Evolutionary conservation across 2,329 filamentous ascomycete genomes (phyloP), one percentile per base, ranked within the genome.

Genomic region (Calcarisporium arbuscula): DNA sequence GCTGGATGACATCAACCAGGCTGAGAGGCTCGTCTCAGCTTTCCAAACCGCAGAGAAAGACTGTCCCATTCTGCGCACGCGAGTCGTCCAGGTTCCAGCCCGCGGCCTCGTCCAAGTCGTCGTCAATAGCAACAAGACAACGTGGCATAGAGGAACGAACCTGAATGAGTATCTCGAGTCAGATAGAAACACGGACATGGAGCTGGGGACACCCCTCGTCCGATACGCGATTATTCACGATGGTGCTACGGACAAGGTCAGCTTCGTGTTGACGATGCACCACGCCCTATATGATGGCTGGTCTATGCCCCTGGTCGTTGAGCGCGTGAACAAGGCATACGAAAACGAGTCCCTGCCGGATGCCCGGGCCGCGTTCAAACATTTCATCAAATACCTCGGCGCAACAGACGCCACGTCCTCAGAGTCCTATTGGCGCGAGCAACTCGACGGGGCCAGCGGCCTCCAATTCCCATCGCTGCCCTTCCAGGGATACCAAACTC

Each of bases 221-320:
- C 61, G 67, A 8, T 72, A 65, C 33, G 65, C 61, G 5, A 47
- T 72, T 11, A 52, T 70, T 10, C 35, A 52, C 4, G 54, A 60
- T 20, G 39, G 46, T 4, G 42, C 46, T 6, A 50, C 49, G 5
- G 52, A 48, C 22, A 58, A 53, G 29, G 47, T 54, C 12, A 56
- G 62, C 43, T 71, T 75, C 40, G 64, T 75, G n/a, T 53, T 71
- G 41, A 70, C 68, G 2, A 67, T 73, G 54, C 72, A 77, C 42
- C 72, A 77, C 42, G 68, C 65, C 5, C 48, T 76, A 0, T 77
- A 77, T 39, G 72, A 77, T 33, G 72, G 72, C 17, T 75, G 72
- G 71, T 67, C 64, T 1, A 68, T 73, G 64, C 65, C 65, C 5
- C 47, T 72, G 4, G 49, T 72, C 3, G 59, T 72, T 15, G 65